A percentile compares a stretch with the other conserved stretches of the same genome.
phyloP scores from a whole-genome alignment of 2,329 filamentous ascomycete species.

The Pseudodiploospora longispora region DNA sequence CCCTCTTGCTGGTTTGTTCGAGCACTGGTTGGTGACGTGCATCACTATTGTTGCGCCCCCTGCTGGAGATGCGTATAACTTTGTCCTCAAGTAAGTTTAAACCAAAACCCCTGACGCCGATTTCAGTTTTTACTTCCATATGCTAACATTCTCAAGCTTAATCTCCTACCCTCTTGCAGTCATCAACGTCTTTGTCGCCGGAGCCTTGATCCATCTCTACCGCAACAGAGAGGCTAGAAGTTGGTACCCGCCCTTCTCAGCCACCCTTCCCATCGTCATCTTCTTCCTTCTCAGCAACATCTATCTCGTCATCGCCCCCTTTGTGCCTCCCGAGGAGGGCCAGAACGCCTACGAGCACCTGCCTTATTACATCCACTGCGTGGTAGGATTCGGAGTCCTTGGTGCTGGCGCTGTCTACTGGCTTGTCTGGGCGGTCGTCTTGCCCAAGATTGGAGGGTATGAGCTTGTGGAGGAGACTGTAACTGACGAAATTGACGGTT shows the following conservation, averaged over 20 bases:
- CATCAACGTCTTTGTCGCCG: conserved; percentile 47
- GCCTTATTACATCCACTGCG: conserved; percentile 51
- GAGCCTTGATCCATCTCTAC: conserved; percentile 46
- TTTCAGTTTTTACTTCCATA: not conserved
- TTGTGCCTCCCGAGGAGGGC: conserved; percentile 41
- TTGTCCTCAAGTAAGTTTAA: conserved; percentile 44
- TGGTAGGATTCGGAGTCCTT: conserved; percentile 49
- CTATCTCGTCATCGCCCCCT: conserved; percentile 53
- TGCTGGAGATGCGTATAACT: conserved; percentile 59
- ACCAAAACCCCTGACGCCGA: no score
- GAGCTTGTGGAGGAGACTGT: conserved; percentile 46
- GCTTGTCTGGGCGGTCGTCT: conserved; percentile 44
- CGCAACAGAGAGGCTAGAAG: conserved; percentile 36
- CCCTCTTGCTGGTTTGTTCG: conserved; percentile 51
- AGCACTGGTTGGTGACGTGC: conserved; percentile 56
- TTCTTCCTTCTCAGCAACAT: conserved; percentile 56
- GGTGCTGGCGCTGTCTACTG: conserved; percentile 46
- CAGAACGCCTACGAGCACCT: conserved; percentile 46
- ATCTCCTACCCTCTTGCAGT: conserved; percentile 57
- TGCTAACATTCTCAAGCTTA: conserved; percentile 27
- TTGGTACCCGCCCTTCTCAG: conserved; percentile 48
- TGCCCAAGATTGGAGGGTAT: conserved; percentile 46
- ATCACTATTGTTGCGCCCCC: conserved; percentile 61
- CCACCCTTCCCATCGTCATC: conserved; percentile 43
- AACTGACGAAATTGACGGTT: conserved; percentile 52